These are phyloP conservation scores for Silene conica DNA, from an alignment of 148 eudicot genomes.

Conservation along the genomic window DNA sequence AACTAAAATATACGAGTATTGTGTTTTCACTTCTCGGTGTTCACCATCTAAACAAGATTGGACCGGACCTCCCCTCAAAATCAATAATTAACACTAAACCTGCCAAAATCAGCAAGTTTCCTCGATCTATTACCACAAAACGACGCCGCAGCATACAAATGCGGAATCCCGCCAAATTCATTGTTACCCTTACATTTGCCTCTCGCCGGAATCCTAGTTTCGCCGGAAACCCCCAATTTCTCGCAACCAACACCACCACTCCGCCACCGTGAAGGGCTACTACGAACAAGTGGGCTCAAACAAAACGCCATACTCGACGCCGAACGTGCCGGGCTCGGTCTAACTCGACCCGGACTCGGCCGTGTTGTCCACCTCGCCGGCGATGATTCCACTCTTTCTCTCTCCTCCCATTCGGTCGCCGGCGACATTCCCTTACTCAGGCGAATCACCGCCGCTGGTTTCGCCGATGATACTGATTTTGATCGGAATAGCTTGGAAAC, in stretches of 20 bases:
- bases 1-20: no score
- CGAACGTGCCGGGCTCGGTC: slow-evolving; percentile 47
- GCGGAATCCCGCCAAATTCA: slow-evolving; percentile 24
- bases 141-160: slow-evolving; percentile 48
- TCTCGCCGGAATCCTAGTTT: slow-evolving; percentile 33
- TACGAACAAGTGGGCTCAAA: slow-evolving; percentile 31
- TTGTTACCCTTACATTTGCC: not conserved
- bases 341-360: slow-evolving; percentile 34
- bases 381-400: slow-evolving; percentile 2
- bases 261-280: slow-evolving; percentile 25
- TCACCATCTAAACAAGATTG: not conserved
- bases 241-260: slow-evolving; percentile 12
- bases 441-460: slow-evolving; percentile 26
- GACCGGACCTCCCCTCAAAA: slow-evolving; percentile 17
- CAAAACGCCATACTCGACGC: slow-evolving; percentile 26
- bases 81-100: slow-evolving; percentile 42
- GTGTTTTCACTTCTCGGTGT: not conserved
- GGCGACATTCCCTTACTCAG: slow-evolving; percentile 58
- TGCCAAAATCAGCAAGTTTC: slow-evolving; percentile 83
- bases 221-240: slow-evolving; percentile 34
- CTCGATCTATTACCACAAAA: slow-evolving; percentile 64
- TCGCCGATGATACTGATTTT: slow-evolving; percentile 33
- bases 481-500: slow-evolving; percentile 55
- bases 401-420: slow-evolving; percentile 33
- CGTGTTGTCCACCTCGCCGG: not conserved